Conservation (phyloP, 140 eudicot species). For the Cichorium intybus region DNA sequence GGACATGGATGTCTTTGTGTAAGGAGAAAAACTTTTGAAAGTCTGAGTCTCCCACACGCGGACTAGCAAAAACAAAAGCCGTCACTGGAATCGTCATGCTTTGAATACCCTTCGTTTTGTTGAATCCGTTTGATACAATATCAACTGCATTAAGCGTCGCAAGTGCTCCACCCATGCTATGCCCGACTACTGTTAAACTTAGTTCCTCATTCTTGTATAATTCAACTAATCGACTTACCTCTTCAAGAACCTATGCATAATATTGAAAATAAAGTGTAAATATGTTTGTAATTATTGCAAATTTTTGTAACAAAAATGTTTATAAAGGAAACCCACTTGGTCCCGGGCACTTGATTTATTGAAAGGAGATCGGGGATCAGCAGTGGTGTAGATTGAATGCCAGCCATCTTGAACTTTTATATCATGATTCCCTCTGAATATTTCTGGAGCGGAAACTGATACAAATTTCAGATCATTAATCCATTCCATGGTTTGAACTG, state of each 20-base stretch:
- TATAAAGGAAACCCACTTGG: constrained; percentile 40
- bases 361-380: constrained; percentile 49
- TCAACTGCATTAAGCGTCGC: constrained; percentile 69
- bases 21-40: constrained; percentile 23
- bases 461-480: constrained; percentile 51
- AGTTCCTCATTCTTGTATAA: constrained; percentile 58
- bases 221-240: constrained; percentile 47
- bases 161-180: constrained; percentile 74
- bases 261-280: too few species aligned
- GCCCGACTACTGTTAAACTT: constrained; percentile 66
- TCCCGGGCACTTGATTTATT: constrained; percentile 58
- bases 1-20: constrained; percentile 33
- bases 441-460: constrained; percentile 40
- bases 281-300: not conserved
- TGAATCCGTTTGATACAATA: constrained; percentile 51
- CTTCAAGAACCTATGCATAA: constrained; percentile 47
- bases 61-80: constrained; percentile 67
- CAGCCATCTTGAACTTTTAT: constrained; percentile 57
- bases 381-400: constrained; percentile 60
- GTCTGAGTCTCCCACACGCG: constrained; percentile 54
- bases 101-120: constrained; percentile 35
- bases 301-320: too few species aligned
- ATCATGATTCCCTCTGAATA: constrained; percentile 37
- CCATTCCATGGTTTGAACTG: constrained; percentile 63
- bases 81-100: constrained; percentile 47